A percentile compares a stretch with the other conserved stretches of the same genome.
These are phyloP conservation scores for Termitomyces titanicus DNA, from an alignment of 768 basidiomycete species.

Conservation along the genomic window DNA sequence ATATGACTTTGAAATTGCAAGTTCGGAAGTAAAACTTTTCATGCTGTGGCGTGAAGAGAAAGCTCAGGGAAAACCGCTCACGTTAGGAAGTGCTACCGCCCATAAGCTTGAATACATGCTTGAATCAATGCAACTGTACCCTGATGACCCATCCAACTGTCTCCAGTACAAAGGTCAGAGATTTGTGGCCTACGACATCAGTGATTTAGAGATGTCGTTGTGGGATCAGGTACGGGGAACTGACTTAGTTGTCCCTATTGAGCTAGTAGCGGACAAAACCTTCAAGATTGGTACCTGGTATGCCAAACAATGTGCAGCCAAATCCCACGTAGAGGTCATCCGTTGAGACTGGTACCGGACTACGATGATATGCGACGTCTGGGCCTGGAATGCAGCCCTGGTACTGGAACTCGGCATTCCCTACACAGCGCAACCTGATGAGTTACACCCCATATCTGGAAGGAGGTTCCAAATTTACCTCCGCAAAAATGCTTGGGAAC, in stretches of 20 bases:
- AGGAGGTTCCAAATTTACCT: too few relatives aligned
- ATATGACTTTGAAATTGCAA: not conserved
- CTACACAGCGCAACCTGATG: too few relatives aligned
- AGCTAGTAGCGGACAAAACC: not conserved
- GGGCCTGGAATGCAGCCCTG: too few relatives aligned
- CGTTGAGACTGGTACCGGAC: too few relatives aligned
- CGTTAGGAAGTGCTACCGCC: not conserved
- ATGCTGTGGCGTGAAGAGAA: not conserved
- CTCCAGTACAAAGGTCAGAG: not conserved
- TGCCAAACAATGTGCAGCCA: not conserved
- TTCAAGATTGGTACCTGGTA: not conserved
- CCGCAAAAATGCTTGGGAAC: too few relatives aligned
- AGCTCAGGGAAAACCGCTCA: not conserved
- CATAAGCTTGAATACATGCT: not conserved
- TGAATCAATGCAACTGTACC: not conserved
- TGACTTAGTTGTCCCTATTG: not conserved
- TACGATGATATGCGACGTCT: too few relatives aligned
- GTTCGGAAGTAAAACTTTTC: not conserved
- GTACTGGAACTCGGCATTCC: too few relatives aligned
- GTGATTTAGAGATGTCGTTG: not conserved
- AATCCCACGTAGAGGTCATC: too few relatives aligned
- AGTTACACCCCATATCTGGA: too few relatives aligned
- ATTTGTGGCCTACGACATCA: not conserved
- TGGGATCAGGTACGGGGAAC: not conserved
- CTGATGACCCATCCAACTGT: not conserved